Evolutionary conservation across 2,329 filamentous ascomycete genomes (phyloP).

Genomic region (Pseudogymnoascus sp.): DNA sequence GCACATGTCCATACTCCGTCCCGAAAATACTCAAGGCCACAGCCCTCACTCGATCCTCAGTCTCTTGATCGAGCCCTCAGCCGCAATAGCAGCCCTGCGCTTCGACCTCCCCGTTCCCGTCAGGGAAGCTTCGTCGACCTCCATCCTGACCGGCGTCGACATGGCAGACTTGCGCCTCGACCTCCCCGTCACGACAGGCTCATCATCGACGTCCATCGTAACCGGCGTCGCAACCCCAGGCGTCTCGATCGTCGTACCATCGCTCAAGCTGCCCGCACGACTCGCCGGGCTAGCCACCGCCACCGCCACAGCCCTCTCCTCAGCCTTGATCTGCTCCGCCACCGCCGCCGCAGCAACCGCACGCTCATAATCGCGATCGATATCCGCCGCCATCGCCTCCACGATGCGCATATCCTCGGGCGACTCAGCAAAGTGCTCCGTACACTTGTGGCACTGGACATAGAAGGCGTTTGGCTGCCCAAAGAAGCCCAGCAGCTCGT

Average conservation of each 20-base stretch:
- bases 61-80: background rate
- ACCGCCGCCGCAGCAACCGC: background rate
- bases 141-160: background rate
- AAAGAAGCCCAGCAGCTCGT: constrained; percentile 39
- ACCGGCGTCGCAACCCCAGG: constrained; percentile 22
- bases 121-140: background rate
- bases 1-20: background rate
- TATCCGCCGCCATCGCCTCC: constrained; percentile 20
- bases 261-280: constrained; percentile 22
- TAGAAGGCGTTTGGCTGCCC: constrained; percentile 39
- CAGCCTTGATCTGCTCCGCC: background rate
- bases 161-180: background rate
- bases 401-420: constrained; percentile 24
- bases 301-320: background rate
- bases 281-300: constrained; percentile 10
- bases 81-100: constrained; percentile 2
- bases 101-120: background rate
- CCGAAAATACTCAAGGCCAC: background rate
- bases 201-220: constrained; percentile 15
- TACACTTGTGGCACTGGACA: constrained; percentile 41
- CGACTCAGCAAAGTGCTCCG: constrained; percentile 28
- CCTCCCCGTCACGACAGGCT: background rate
- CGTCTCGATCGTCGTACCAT: constrained; percentile 27
- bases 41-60: background rate
- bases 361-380: constrained; percentile 18